Base-by-base conservation (phyloP, 2,329 filamentous ascomycete species). In the Thyridium curvatum region DNA sequence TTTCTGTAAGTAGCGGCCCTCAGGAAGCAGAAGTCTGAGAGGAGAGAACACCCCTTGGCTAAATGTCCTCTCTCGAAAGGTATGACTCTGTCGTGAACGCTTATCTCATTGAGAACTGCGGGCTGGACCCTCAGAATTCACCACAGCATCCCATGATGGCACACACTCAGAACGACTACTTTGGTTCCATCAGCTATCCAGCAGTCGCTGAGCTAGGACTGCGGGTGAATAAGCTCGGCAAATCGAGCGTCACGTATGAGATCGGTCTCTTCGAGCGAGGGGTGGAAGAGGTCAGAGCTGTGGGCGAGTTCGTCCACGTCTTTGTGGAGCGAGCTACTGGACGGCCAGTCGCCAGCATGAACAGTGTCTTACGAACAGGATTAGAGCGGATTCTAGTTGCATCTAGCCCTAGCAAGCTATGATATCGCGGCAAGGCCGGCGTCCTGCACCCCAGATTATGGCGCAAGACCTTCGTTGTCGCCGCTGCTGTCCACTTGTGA, bases 11-110 rank as follows among this genome's bases (percentile, higher is more conserved):
- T 49, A 12, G 30, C 28, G 14, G 13, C 35, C n/a, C 36, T 15
- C 15, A 13, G 15, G 13, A 32, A 7, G 6, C 30, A 16, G 15
- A 6, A 12, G 8, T n/a, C 8, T 12, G 15, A 7, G 6, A 12
- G 8, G 6, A 7, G 15, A 8, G 15, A 13, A 32, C 5, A n/a
- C 6, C 18, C 30, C 33, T 31, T 10, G 12, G 26, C 14, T 26
- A 39, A 39, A 45, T 30, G 30, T 26, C 32, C 13, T 21, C 16
- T 14, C 16, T 38, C 35, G 45, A n/a, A 41, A 82, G 79, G 41
- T 93, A 94, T 60, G 91, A 97, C 66, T 90, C 86, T 2, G 78
- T 94, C 42, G 80, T 94, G 57, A 97, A 96, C 61, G 75, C 83
- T 35, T 97, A 93, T 60, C 76, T 97, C 14, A 88, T 94, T 45